A percentile compares a stretch with the other conserved stretches of the same genome.
These are phyloP conservation scores for Backusella westeae DNA, from an alignment of 192 early-diverging fungal genomes.

Conservation along the genomic window DNA sequence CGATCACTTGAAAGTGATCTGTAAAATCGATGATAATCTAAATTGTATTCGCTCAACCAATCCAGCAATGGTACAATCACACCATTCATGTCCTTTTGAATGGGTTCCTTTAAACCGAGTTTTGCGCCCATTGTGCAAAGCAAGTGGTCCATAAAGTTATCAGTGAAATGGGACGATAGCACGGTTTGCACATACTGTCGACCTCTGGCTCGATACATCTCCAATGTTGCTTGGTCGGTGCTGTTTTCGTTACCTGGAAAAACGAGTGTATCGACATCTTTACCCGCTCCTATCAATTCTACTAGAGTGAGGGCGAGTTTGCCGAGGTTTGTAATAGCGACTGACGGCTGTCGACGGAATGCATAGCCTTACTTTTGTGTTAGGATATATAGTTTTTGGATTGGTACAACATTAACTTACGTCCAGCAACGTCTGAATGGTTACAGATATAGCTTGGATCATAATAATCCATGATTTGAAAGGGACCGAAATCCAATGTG, in stretches of 20 bases:
- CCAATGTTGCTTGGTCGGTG: slow-evolving; percentile 13
- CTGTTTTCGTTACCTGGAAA: slow-evolving; percentile 34
- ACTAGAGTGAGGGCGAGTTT: slow-evolving; percentile 62
- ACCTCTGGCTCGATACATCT: slow-evolving; percentile 30
- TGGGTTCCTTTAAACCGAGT: slow-evolving; percentile 40
- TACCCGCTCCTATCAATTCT: slow-evolving; percentile 64
- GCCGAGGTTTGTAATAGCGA: slow-evolving; percentile 77
- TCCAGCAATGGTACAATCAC: slow-evolving; percentile 66
- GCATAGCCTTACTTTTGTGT: slow-evolving; percentile 13
- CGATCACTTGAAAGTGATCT: slow-evolving; percentile 58
- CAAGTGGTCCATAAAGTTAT: slow-evolving; percentile 49
- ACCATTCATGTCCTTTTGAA: slow-evolving; percentile 35
- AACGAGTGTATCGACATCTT: slow-evolving; percentile 41
- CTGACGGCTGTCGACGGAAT: slow-evolving; percentile 74
- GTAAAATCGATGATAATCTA: slow-evolving; percentile 79
- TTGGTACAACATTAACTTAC: slow-evolving; percentile 48
- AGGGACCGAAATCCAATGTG: slow-evolving; percentile 88
- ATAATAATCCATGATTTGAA: slow-evolving; percentile 79
- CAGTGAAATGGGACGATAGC: slow-evolving; percentile 46
- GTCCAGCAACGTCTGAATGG: slow-evolving; percentile 69
- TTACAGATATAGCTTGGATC: slow-evolving; percentile 83
- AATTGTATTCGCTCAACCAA: slow-evolving; percentile 55
- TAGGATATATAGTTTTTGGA: background rate
- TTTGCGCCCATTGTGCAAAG: slow-evolving; percentile 59
- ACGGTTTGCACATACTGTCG: slow-evolving; percentile 49